Evolutionary conservation across 768 basidiomycete genomes (phyloP), one percentile per base, ranked within the genome.

Genomic region (Lentinula lateritia): DNA sequence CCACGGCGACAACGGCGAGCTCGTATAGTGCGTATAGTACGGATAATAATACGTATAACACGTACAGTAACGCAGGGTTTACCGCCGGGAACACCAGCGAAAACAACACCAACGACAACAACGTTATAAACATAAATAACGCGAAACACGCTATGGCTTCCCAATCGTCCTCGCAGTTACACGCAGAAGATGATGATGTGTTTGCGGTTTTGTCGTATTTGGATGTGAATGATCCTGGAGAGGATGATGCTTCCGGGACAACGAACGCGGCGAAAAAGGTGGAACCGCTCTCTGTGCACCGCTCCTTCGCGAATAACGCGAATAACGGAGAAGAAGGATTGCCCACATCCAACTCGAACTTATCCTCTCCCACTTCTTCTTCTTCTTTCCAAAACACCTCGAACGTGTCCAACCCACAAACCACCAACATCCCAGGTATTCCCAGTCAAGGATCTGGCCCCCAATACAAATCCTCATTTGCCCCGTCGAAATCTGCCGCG

Each of bases 401-500:
- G 36, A 65, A 69, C n/a, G 63, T 23, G 23, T 23, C 23, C 23
- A 23, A 23, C 2, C 2, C 28, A 28, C 28, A 28, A 3, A 28
- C 28, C 1, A 28, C 28, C 28, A 28, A 28, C 28, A 65, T 65
- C 41, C 71, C 71, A 59, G 69, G 56, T 58, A 45, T 71, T 23
- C 60, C 8, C 52, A 60, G 13, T 23, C 66, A 67, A 18, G 68
- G 61, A 16, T 60, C 62, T 8, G 58, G 15, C 6, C 54, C 73
- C 1, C 82, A 84, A 58, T 90, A 82, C 75, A 86, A 85, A 58
- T 95, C 94, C 0, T 94, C 95, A 3, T 98, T 98, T 70, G 91
- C 93, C 0, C 88, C 88, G 1, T 92, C 90, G 16, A 90, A 84
- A 68, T 85, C 88, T 64, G 93, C 93, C 42, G 85, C 86, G 20